Conservation (phyloP, 2,329 filamentous ascomycete species). For the Neopestalotiopsis sp. region DNA sequence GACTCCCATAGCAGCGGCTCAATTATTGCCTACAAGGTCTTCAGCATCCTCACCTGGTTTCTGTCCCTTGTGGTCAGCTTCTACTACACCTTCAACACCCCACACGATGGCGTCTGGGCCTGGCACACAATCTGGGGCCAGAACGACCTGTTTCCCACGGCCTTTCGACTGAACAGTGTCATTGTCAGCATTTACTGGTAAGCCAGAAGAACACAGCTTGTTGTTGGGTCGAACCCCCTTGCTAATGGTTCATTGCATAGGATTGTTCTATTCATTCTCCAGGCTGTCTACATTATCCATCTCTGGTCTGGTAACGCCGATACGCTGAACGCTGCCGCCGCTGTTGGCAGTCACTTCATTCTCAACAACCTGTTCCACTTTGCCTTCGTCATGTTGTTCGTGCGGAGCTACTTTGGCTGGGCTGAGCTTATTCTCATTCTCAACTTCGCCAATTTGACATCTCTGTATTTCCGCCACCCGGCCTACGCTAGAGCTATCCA, state of each 20-base stretch:
- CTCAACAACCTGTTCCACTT: slow-evolving; percentile 84
- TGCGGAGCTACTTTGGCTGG: slow-evolving; percentile 75
- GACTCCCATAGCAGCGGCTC: slow-evolving; percentile 67
- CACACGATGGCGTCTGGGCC: slow-evolving; percentile 64
- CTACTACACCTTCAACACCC: slow-evolving; percentile 73
- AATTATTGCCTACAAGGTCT: slow-evolving; percentile 75
- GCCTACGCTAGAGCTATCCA: slow-evolving; percentile 78
- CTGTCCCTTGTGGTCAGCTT: slow-evolving; percentile 74
- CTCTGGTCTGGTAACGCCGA: slow-evolving; percentile 73
- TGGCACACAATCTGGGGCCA: slow-evolving; percentile 76
- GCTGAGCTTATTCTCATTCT: slow-evolving; percentile 77
- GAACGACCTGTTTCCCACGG: slow-evolving; percentile 70
- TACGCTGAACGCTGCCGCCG: slow-evolving; percentile 71
- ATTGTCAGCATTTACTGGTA: slow-evolving; percentile 79
- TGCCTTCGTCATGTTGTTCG: slow-evolving; percentile 83
- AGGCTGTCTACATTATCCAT: slow-evolving; percentile 76
- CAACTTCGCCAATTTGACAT: slow-evolving; percentile 82
- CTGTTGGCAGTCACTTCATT: slow-evolving; percentile 85
- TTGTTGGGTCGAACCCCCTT: background rate
- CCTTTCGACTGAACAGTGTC: slow-evolving; percentile 75
- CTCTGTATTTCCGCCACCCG: slow-evolving; percentile 81
- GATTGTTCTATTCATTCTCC: slow-evolving; percentile 76
- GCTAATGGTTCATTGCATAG: slow-evolving; percentile 42
- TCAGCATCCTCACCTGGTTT: slow-evolving; percentile 77
- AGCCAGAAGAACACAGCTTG: slow-evolving; percentile 22